Conservation (phyloP, 495 filamentous ascomycete species). For the Letharia columbiana region DNA sequence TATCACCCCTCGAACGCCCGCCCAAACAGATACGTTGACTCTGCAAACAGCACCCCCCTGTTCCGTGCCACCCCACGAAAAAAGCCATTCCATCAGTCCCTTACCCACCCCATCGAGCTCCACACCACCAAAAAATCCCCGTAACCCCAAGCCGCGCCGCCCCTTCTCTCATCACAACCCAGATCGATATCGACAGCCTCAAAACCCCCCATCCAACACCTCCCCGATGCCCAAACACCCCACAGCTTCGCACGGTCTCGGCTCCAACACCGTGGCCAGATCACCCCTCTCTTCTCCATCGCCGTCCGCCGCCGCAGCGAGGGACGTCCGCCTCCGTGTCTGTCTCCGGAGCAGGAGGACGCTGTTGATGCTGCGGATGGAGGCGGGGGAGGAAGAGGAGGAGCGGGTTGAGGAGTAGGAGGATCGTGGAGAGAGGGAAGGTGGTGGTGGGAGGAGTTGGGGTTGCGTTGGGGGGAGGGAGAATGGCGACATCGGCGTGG, state of each 20-base stretch:
- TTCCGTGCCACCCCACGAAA: neutral
- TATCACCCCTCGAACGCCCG: neutral
- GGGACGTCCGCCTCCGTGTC: neutral
- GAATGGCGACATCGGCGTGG: conserved; percentile 20
- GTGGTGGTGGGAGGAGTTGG: conserved; percentile 22
- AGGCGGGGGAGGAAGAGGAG: conserved; percentile 29
- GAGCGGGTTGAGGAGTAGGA: conserved; percentile 29
- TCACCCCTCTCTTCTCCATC: neutral
- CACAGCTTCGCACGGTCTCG: conserved; percentile 11
- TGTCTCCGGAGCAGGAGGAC: conserved; percentile 15
- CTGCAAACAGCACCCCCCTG: neutral
- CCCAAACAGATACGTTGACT: neutral
- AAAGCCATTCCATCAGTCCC: neutral
- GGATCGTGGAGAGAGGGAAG: conserved; percentile 23
- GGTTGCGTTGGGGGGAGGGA: conserved; percentile 23
- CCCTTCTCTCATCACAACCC: neutral
- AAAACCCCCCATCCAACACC: conserved; percentile 13
- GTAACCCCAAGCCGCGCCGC: neutral
- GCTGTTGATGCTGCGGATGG: conserved; percentile 22
- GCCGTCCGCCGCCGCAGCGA: neutral
- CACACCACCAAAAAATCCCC: too few relatives aligned
- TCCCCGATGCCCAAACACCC: conserved; percentile 23
- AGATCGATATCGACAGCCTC: neutral
- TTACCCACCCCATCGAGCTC: too few relatives aligned
- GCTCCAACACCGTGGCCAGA: conserved; percentile 21